Percentiles rank a stretch among this genome's conserved stretches.
Conservation (phyloP, 1,284 basidiomycete species). For the Fomitiporia mediterranea region DNA sequence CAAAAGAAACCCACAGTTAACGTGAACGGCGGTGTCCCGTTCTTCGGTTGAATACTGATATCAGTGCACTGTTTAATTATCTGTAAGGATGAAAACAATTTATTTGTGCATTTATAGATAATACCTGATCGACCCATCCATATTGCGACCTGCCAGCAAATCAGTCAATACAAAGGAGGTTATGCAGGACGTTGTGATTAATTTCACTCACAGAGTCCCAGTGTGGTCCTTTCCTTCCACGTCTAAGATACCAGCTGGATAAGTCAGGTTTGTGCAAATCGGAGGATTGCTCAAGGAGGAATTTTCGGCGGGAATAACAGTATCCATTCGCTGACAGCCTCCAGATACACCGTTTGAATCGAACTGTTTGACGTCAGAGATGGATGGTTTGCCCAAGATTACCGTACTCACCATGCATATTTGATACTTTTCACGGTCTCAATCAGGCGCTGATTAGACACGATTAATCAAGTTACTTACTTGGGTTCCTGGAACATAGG, state of each 20-base stretch:
- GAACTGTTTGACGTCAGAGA: constrained; percentile 33
- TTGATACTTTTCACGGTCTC: constrained; percentile 41
- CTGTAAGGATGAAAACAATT: background rate
- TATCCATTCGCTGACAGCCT: constrained; percentile 54
- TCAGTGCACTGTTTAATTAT: constrained; percentile 43
- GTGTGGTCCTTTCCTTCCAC: constrained; percentile 40
- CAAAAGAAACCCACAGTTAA: constrained; percentile 40
- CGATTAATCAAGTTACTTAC: constrained; percentile 28
- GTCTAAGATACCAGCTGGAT: constrained; percentile 39
- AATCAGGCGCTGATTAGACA: constrained; percentile 8
- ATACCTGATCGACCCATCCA: constrained; percentile 54
- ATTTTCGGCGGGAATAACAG: constrained; percentile 41
- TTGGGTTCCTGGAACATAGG: constrained; percentile 51
- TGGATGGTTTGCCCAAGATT: background rate
- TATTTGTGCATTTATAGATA: constrained; percentile 12
- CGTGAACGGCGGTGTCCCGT: constrained; percentile 55
- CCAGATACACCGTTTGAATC: constrained; percentile 51
- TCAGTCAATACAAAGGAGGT: background rate
- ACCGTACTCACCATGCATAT: constrained; percentile 52
- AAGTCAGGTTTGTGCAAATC: constrained; percentile 45
- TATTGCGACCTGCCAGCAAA: constrained; percentile 35
- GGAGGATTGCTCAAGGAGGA: constrained; percentile 30
- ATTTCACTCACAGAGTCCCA: constrained; percentile 35
- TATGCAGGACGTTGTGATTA: background rate
- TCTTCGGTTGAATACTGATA: constrained; percentile 46